These are phyloP conservation scores for Pulveroboletus sp. DNA, from an alignment of 768 basidiomycete species.

Conservation along the genomic window DNA sequence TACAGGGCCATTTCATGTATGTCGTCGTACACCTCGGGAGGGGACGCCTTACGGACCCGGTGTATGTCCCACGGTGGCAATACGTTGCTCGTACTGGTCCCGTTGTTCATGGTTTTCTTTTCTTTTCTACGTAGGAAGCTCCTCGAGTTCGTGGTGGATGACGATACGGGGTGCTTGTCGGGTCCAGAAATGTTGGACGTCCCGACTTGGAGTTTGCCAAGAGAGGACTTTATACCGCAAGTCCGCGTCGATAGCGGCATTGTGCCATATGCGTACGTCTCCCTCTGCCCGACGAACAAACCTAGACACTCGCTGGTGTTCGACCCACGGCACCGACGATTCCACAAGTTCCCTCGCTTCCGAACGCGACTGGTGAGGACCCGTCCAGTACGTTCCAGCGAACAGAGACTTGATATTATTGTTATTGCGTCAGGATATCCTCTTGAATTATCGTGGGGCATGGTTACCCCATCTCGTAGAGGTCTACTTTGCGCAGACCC, in stretches of 20 bases:
- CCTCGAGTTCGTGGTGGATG: slow-evolving; percentile 15
- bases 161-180: slow-evolving; percentile 12
- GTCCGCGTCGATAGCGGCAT: slow-evolving; percentile 9
- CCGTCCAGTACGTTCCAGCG: background rate
- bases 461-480: slow-evolving; percentile 20
- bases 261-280: slow-evolving; percentile 14
- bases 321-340: slow-evolving; percentile 9
- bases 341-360: slow-evolving; percentile 21
- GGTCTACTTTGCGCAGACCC: slow-evolving; percentile 11
- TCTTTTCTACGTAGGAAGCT: slow-evolving; percentile 7
- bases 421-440: slow-evolving; percentile 2
- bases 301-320: slow-evolving; percentile 8
- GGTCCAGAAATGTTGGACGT: slow-evolving; percentile 12
- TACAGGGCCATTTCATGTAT: slow-evolving; percentile 13
- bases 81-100: background rate
- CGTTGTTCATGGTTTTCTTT: background rate
- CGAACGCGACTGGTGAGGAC: slow-evolving; percentile 10
- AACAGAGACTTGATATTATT: background rate
- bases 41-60: slow-evolving; percentile 9
- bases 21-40: slow-evolving; percentile 9
- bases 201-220: slow-evolving; percentile 9
- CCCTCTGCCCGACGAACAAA: slow-evolving; percentile 7
- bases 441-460: slow-evolving; percentile 14
- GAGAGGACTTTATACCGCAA: slow-evolving; percentile 11
- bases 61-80: slow-evolving; percentile 7